A percentile compares a stretch with the other conserved stretches of the same genome.
Evolutionary conservation across 176 grass and related monocot genomes (phyloP).

Genomic region (Puya raimondii): DNA sequence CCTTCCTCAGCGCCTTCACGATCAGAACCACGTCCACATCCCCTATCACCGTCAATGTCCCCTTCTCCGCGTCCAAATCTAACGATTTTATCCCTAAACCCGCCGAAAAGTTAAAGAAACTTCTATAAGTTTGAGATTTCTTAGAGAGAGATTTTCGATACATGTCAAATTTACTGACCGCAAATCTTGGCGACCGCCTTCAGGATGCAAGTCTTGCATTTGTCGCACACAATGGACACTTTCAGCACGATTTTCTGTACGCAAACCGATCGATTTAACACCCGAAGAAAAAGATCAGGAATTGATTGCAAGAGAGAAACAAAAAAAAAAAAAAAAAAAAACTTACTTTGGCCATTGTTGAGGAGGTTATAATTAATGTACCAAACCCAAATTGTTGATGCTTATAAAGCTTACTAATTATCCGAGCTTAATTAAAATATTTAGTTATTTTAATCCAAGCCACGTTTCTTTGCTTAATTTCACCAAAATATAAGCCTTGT

Average conservation of each 20-base stretch:
- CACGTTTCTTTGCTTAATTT: too few species aligned
- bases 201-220: slow-evolving; percentile 42
- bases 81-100: slow-evolving; percentile 54
- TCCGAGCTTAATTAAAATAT: too few species aligned
- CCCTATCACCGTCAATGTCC: slow-evolving; percentile 48
- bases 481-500: too few species aligned
- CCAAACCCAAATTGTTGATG: too few species aligned
- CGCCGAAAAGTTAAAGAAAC: background rate
- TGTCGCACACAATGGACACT: slow-evolving; percentile 28
- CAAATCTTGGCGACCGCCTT: slow-evolving; percentile 23
- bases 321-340: background rate
- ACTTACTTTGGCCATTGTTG: slow-evolving; percentile 18
- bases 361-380: background rate
- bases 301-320: background rate
- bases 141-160: too few species aligned
- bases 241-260: slow-evolving; percentile 69
- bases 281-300: background rate
- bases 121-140: too few species aligned
- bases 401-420: too few species aligned
- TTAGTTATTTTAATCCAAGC: too few species aligned
- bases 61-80: slow-evolving; percentile 40
- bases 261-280: background rate
- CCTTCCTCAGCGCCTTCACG: slow-evolving; percentile 37
- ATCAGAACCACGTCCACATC: slow-evolving; percentile 42
- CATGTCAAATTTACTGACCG: slow-evolving; percentile 16